These are phyloP conservation scores for Magnusiomyces magnusii DNA, from an alignment of 1,139 yeast species.

Conservation along the genomic window DNA sequence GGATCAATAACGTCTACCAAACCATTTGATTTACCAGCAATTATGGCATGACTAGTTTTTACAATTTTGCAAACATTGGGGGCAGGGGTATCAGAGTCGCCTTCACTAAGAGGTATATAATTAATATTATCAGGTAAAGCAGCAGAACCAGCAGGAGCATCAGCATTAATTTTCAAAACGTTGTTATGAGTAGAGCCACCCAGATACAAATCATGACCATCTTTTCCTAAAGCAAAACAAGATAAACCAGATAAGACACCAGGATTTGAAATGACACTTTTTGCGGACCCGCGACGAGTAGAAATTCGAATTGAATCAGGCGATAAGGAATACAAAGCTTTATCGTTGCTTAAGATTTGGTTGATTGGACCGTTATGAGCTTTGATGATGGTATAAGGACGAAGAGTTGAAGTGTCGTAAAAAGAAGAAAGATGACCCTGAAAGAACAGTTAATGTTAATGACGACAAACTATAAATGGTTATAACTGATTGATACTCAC, in stretches of 20 bases:
- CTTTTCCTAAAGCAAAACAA: slow-evolving; percentile 32
- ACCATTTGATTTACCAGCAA: slow-evolving; percentile 64
- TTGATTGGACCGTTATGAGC: slow-evolving; percentile 29
- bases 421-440: slow-evolving; percentile 44
- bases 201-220: slow-evolving; percentile 38
- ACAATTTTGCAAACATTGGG: slow-evolving; percentile 36
- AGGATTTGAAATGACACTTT: slow-evolving; percentile 26
- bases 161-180: slow-evolving; percentile 53
- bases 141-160: slow-evolving; percentile 30
- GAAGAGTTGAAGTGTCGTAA: slow-evolving; percentile 34
- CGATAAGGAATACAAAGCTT: slow-evolving; percentile 32
- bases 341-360: slow-evolving; percentile 32
- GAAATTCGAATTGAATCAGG: slow-evolving; percentile 30
- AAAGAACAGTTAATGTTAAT: no score
- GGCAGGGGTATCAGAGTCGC: not conserved
- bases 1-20: slow-evolving; percentile 74
- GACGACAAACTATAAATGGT: not conserved
- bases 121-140: slow-evolving; percentile 32
- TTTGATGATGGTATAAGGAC: slow-evolving; percentile 39
- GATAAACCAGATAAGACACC: slow-evolving; percentile 25
- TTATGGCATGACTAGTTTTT: slow-evolving; percentile 39
- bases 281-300: slow-evolving; percentile 33
- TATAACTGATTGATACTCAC: slow-evolving; percentile 29
- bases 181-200: slow-evolving; percentile 40
- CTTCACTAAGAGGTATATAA: slow-evolving; percentile 24